Base-by-base conservation (phyloP, 2,329 filamentous ascomycete genomes). In the Pseudohalonectria lignicola region DNA sequence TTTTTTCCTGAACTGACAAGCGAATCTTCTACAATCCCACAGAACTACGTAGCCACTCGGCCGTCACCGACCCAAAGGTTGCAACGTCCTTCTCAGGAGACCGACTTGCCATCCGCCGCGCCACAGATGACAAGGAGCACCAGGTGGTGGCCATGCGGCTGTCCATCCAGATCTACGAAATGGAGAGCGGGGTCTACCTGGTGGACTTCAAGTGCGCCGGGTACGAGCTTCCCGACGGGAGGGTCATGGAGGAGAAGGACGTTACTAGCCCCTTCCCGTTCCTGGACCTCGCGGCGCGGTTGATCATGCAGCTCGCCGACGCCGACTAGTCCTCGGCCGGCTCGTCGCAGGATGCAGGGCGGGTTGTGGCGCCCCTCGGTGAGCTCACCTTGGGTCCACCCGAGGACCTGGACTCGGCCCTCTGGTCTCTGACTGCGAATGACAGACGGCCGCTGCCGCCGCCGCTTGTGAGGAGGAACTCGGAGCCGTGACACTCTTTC, bases 121-220 rank as follows among this genome's bases (percentile, higher is more conserved):
- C 57, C 3, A 59, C 59, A 18, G 62, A 66, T 35, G 63, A 60
- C 33, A 63, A 59, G 11, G 57, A 66, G 33, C 66, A 75, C 37
- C 76, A 86, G 45, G 82, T 83, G 39, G 79, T 93, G n/a, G 90
- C 84, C 55, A 82, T 96, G 52, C 92, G 94, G 55, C 78, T 98
- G 56, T 88, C 94, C 47, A 95, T 98, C 45, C 92, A 95, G 57
- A 80, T 95, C 37, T 95, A 95, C 60, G 82, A 87, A 54, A 87
- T 96, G 67, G 90, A 96, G 57, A 78, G 79, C 41, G 82, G 85
- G 39, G 90, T 92, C 47, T 96, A 90, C 59, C 80, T 98, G 45
- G 92, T 98, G 35, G 92, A 98, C 58, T 98, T 98, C 69, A 96
- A 95, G 57, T 96, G 90, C 57, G 88, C 92, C 12, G 92, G 92